Evolutionary conservation across 176 grass and related monocot species (phyloP), one percentile per base, ranked within the genome.

Genomic region (Ampelocalamus luodianensis): DNA sequence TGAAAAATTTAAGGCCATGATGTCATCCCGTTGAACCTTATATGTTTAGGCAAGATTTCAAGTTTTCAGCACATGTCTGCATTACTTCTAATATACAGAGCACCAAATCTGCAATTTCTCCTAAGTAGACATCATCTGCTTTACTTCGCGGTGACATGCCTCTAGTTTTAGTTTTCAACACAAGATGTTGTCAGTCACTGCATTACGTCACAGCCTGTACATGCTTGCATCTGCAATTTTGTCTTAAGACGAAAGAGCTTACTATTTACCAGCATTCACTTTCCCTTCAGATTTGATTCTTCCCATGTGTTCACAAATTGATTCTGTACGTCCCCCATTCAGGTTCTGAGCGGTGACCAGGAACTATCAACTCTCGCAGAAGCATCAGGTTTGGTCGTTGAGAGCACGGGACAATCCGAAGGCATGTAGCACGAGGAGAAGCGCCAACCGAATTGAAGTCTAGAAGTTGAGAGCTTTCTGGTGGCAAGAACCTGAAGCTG

Each of bases 321-420:
- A 50, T n/a, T 72, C 14, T 76, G 40, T 44, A 65, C 65, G 6
- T 71, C 7, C 12, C 44, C 5, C 45, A 12, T 48, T 76, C 83
- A 98, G 93, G 80, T 95, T 81, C 42, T 95, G 67, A 93, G 82
- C 0, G 93, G 96, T 13, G 96, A 98, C 63, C 91, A 95, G 65
- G 93, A 98, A 46, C 88, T 98, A 13, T 53, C 86, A 73, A 60
- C 84, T 74, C 87, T 98, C 5, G 91, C 96, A 75, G 87, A 95
- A 68, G 96, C 78, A 78, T 95, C 96, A 0, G 87, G 93, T 15
- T 98, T 93, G 43, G 55, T 85, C 59, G 55, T 66, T 11, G 83
- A 92, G 58, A 55, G 69, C 54, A 85, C 62, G 0, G 64, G 85
- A 20, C 71, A 83, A 85, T 80, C 87, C 10, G 87, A 81, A 74